phyloP scores from a whole-genome alignment of 169 alveolate genomes.

The Theileria annulata region DNA sequence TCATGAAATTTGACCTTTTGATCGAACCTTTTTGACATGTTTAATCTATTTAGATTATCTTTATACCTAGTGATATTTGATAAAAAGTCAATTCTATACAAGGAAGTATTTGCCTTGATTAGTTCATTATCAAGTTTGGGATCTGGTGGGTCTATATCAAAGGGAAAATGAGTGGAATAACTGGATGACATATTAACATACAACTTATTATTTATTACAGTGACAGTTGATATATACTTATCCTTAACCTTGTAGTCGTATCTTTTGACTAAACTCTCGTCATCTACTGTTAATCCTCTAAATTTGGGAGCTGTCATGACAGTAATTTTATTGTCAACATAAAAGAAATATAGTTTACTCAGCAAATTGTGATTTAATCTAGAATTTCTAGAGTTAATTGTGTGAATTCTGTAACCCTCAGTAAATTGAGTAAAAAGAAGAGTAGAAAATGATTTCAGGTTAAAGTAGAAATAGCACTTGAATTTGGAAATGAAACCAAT shows the following conservation, averaged over 20 bases:
- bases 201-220: slow-evolving; percentile 7
- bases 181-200: background rate
- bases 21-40: background rate
- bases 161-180: background rate
- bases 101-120: background rate
- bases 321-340: background rate
- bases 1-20: background rate
- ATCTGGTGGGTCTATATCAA: background rate
- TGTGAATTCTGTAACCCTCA: slow-evolving; percentile 13
- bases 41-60: background rate
- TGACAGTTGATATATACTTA: slow-evolving; percentile 21
- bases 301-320: background rate
- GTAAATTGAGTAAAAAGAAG: slow-evolving; percentile 19
- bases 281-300: background rate
- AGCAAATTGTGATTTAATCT: background rate
- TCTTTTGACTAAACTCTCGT: background rate
- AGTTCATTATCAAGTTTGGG: background rate
- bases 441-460: slow-evolving; percentile 39
- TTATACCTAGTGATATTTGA: background rate
- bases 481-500: slow-evolving; percentile 29
- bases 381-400: background rate
- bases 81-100: slow-evolving; percentile 11
- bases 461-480: slow-evolving; percentile 40
- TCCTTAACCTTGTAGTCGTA: slow-evolving; percentile 12
- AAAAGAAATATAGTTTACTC: slow-evolving; percentile 5